Base-by-base conservation (phyloP, 2,329 filamentous ascomycete species). In the Colletotrichum zoysiae region DNA sequence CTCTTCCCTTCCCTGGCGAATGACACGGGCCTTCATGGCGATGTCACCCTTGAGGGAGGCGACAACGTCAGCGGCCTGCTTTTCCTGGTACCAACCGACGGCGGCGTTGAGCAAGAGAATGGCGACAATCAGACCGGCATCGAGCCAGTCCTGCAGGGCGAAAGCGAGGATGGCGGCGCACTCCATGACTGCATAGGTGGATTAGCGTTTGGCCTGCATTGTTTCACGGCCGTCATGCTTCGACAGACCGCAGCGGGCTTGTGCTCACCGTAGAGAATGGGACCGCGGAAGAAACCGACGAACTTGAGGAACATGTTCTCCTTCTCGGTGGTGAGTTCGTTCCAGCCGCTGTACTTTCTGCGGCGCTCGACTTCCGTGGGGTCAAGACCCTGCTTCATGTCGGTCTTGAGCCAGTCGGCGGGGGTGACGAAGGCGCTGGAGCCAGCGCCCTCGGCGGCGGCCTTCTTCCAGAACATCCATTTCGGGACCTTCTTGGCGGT, bases 51-150 rank as follows among this genome's bases (percentile, higher is more conserved):
- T 93, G 74, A 94, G 84, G 74, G 86, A 89, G 68, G 91, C 91
- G 78, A 93, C 91, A 78, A 93, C 91, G 82, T 94, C 92, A 76
- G 91, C 92, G 77, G 92, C 92, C 83, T 93, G 91, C 85, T 94
- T 94, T 83, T 94, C 92, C 81, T 93, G 92, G 82, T 94, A 93
- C 89, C 91, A 94, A 85, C 92, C 92, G 81, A 93, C 92, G 74
- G 91, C 84, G 75, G 92, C 92, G 84, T 94, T 94, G 74, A 94
- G 90, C 79, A 91, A 77, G 67, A 94, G 84, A 82, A 94, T 94
- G 85, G 88, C 92, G 77, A 91, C 89, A 80, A 94, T 94, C 81
- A 94, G 91, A 87, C 76, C 76, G 38, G 93, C 88, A 84, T 94
- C 92, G 75, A 93, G 87, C 91, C 91, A 94, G 83, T 93, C 91